phyloP scores from a whole-genome alignment of 208 protist species.

The Acanthamoeba divionensis region DNA sequence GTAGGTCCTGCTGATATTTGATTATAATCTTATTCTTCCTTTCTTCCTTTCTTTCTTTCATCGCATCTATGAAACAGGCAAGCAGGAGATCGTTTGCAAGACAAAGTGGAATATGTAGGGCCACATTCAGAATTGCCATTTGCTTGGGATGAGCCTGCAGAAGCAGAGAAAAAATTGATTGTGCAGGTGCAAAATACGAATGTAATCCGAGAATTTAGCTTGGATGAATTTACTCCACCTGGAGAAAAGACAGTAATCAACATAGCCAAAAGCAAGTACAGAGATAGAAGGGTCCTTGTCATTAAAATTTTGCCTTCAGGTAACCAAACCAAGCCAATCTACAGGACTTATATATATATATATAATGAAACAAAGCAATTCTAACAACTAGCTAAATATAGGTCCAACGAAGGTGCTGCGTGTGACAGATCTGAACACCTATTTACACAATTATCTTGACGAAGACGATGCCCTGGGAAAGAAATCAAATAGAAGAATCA shows the following conservation, averaged over 20 bases:
- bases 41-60: no score
- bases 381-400: background rate
- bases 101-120: background rate
- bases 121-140: background rate
- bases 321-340: no score
- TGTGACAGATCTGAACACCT: background rate
- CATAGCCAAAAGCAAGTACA: background rate
- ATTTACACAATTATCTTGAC: background rate
- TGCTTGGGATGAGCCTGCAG: constrained; percentile 29
- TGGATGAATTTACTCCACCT: constrained; percentile 42
- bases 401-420: constrained; percentile 44
- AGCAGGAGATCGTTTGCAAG: background rate
- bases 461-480: no score
- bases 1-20: no score
- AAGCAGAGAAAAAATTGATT: background rate
- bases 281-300: background rate
- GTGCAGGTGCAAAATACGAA: background rate
- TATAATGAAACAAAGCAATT: no score
- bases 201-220: background rate
- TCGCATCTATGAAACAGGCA: no score
- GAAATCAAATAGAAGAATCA: no score
- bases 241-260: background rate
- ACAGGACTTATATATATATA: no score
- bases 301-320: background rate
- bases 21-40: no score